Evolutionary conservation across 768 basidiomycete species (phyloP).

Genomic region (Lentinula sp.): DNA sequence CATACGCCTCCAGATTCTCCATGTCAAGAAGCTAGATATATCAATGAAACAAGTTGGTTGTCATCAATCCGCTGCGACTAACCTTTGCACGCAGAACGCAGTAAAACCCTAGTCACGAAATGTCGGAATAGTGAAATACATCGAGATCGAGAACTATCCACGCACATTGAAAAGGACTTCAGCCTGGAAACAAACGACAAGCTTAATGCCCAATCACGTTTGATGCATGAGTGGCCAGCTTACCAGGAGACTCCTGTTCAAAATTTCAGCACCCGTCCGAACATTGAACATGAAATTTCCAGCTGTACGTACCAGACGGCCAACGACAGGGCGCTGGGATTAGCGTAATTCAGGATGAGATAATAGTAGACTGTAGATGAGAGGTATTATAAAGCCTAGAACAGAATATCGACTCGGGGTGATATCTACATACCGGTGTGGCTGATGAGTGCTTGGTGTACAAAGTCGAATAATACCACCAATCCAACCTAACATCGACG

Average conservation of each 20-base stretch:
- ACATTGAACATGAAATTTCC: neutral
- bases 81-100: conserved; percentile 48
- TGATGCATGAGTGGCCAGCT: conserved; percentile 7
- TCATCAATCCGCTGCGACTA: conserved; percentile 5
- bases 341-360: neutral
- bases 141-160: neutral
- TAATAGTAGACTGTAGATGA: neutral
- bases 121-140: conserved; percentile 1
- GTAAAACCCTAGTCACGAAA: conserved; percentile 35
- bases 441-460: conserved; percentile 41
- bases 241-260: conserved; percentile 32
- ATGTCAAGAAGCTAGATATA: conserved; percentile 35
- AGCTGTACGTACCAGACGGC: neutral
- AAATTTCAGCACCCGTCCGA: neutral
- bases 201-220: neutral
- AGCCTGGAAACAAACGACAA: conserved; percentile 20
- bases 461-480: conserved; percentile 36
- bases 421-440: conserved; percentile 31
- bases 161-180: conserved; percentile 42
- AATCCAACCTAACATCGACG: conserved; percentile 26
- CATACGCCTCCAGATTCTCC: conserved; percentile 43
- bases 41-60: too few relatives aligned
- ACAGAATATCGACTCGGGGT: neutral
- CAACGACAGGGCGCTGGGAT: neutral
- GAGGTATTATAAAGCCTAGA: neutral